Conservation (phyloP, 2,329 filamentous ascomycete genomes). For the Colletotrichum sublineola region DNA sequence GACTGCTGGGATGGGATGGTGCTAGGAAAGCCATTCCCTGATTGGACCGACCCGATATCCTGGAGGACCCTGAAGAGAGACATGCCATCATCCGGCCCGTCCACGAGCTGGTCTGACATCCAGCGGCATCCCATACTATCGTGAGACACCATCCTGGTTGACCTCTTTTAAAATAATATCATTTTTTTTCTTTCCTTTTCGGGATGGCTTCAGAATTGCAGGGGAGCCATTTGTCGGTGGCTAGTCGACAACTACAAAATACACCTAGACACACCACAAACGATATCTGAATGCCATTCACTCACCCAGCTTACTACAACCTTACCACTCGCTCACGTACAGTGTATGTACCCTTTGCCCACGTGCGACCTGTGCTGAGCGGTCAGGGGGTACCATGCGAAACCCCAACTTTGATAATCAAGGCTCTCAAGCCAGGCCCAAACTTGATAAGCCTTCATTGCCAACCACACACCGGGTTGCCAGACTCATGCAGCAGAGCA, state of each 20-base stretch:
- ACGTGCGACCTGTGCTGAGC: neutral
- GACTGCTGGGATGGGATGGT: neutral
- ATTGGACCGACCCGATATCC: constrained; percentile 25
- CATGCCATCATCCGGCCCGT: constrained; percentile 32
- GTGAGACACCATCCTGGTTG: constrained; percentile 29
- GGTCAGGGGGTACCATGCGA: neutral
- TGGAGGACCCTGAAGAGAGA: constrained; percentile 22
- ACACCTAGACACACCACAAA: neutral
- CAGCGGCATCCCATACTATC: constrained; percentile 31
- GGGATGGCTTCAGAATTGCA: neutral
- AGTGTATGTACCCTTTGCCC: neutral
- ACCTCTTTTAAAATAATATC: neutral
- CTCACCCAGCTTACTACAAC: neutral
- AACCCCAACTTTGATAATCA: neutral
- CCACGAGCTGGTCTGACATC: constrained; percentile 26
- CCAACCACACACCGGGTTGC: neutral
- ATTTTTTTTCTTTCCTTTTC: constrained; percentile 9
- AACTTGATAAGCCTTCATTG: too few species aligned
- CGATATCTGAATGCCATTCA: neutral
- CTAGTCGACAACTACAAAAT: neutral
- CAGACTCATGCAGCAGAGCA: neutral
- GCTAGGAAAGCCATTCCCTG: neutral
- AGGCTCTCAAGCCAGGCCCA: neutral
- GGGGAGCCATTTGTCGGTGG: neutral
- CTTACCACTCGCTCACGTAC: neutral